Evolutionary conservation across 176 grass and related monocot species (phyloP).

Genomic region (Aegilops umbellulata): DNA sequence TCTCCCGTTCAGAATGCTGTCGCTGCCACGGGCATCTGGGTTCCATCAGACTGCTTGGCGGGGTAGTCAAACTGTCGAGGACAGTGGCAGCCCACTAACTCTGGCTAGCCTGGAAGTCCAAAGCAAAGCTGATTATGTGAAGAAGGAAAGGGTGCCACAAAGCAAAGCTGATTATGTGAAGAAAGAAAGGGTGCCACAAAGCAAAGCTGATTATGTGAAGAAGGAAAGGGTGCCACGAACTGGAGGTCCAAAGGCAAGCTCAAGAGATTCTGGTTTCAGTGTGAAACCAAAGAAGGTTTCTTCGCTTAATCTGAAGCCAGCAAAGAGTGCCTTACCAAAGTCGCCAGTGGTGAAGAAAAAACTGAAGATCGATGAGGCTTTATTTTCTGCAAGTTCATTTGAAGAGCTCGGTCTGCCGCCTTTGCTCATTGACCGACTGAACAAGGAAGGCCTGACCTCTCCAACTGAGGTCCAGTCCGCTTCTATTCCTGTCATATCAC

Average conservation of each 20-base stretch:
- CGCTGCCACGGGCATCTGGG: constrained; percentile 26
- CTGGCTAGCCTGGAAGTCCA: constrained; percentile 61
- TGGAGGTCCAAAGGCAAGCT: constrained; percentile 29
- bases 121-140: constrained; percentile 35
- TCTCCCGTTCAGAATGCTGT: constrained; percentile 47
- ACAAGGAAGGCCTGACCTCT: constrained; percentile 59
- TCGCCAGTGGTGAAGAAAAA: constrained; percentile 30
- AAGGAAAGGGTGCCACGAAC: constrained; percentile 39
- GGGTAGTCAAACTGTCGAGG: constrained; percentile 27
- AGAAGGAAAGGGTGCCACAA: constrained; percentile 37
- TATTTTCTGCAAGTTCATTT: constrained; percentile 86
- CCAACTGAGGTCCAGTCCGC: constrained; percentile 90
- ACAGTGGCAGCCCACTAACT: constrained; percentile 30
- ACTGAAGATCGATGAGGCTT: constrained; percentile 69
- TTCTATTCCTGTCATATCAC: constrained; percentile 75
- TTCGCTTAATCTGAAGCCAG: constrained; percentile 19
- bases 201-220: constrained; percentile 30
- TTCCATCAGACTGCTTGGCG: constrained; percentile 45
- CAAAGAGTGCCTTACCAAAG: constrained; percentile 30
- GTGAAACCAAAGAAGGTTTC: constrained; percentile 44
- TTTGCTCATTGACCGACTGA: constrained; percentile 59
- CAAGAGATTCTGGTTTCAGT: constrained; percentile 30
- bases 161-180: constrained; percentile 35
- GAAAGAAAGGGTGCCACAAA: constrained; percentile 38
- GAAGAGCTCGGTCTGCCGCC: constrained; percentile 74